Evolutionary conservation across 306 rosid species (phyloP), one percentile per base, ranked within the genome.

Genomic region (Quercus glauca): DNA sequence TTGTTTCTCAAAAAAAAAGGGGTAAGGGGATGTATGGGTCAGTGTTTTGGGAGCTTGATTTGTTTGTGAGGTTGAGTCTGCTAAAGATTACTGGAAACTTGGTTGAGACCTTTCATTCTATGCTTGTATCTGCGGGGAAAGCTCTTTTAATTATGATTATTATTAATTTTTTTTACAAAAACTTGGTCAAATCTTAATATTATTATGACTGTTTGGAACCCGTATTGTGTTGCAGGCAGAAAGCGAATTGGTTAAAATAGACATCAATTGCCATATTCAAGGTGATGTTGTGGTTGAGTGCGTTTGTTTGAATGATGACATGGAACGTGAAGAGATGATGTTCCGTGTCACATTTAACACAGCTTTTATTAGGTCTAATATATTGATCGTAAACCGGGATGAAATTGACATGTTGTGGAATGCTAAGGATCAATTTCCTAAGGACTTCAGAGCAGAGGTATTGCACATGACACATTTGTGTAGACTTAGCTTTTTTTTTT

Each of bases 271-370:
- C 81, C 94, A 85, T 80, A 89, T 92, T 84, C 98, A 91, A 91
- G 99, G 98, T 68, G 99, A 95, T 79, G 92, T 95, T 35, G 94
- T 95, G 83, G 80, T 95, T 31, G 99, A 95, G 89, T 80, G 95
- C 82, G 76, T 92, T 83, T 80, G 84, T 87, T 83, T 90, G 89
- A 83, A 81, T 79, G 83, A 81, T 68, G 93, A 91, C 83, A 77
- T 85, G 90, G 90, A 91, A 69, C 76, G 37, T 55, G 96, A 95
- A 79, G 82, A 76, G 83, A 90, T 91, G 97, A 91, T 95, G 91
- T 95, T 95, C 82, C 89, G 95, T 37, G 86, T 89, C 72, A 88
- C 90, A 95, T 91, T 94, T 83, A 92, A 95, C 85, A 95, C 99
- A 11, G 94, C 97, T 83, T 95, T 95, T 81, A 94, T 92, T 74